Percentiles rank a stretch among this genome's conserved stretches.
Evolutionary conservation across 1,139 yeast species (phyloP).

Genomic region (Blastobotrys capitulatus): DNA sequence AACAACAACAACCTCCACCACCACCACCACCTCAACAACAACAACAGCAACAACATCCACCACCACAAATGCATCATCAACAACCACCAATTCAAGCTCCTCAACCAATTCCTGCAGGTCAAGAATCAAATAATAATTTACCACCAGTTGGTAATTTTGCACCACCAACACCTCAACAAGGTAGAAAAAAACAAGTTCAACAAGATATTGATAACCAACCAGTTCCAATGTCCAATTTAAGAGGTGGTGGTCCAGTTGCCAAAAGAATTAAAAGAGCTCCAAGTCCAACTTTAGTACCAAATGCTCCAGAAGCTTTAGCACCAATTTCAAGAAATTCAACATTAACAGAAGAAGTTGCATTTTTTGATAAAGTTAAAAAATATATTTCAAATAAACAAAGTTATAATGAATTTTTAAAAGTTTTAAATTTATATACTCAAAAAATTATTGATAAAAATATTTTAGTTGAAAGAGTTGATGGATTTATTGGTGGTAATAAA

Average conservation of each 20-base stretch:
- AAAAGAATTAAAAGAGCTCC: constrained; percentile 17
- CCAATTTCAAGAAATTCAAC: constrained; percentile 47
- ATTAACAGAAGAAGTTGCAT: constrained; percentile 75
- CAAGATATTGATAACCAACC: constrained; percentile 21
- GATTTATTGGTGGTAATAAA: constrained; percentile 72
- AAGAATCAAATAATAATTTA: constrained; percentile 30
- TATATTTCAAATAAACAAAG: constrained; percentile 85
- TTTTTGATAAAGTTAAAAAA: constrained; percentile 89
- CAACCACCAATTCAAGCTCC: constrained; percentile 3
- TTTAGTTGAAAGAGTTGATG: constrained; percentile 77
- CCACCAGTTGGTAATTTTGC: constrained; percentile 98
- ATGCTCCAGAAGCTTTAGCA: constrained; percentile 80
- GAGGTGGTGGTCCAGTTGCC: constrained; percentile 21
- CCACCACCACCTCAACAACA: not conserved
- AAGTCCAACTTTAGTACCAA: constrained; percentile 73
- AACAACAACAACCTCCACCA: constrained; percentile 60
- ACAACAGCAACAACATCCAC: not conserved
- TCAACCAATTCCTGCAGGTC: not conserved
- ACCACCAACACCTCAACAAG: constrained; percentile 46
- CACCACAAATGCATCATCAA: not conserved
- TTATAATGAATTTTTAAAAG: constrained; percentile 84
- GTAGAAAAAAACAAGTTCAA: constrained; percentile 1
- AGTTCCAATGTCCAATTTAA: constrained; percentile 36
- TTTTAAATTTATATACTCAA: constrained; percentile 80
- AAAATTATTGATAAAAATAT: constrained; percentile 82